Percentiles rank a stretch among this genome's conserved stretches.
phyloP scores from a whole-genome alignment of 768 basidiomycete genomes.

The Brasilioporus rufonigricans region DNA sequence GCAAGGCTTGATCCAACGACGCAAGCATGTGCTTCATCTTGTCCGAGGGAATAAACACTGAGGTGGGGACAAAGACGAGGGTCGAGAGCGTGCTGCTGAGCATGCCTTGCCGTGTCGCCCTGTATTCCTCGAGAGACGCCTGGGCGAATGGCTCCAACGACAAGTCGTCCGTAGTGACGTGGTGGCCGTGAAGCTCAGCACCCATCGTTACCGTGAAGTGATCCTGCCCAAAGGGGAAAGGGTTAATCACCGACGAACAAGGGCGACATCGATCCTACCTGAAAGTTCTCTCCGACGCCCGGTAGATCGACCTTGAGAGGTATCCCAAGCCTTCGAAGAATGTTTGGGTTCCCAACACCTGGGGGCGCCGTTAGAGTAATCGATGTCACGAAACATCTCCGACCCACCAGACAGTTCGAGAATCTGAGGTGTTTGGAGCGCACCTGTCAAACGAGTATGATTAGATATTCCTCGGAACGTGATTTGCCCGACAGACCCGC shows the following conservation, averaged over 20 bases:
- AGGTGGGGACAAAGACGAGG: constrained; percentile 11
- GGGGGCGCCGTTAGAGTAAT: neutral
- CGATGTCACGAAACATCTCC: too few relatives aligned
- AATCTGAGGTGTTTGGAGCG: constrained; percentile 35
- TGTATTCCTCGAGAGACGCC: constrained; percentile 10
- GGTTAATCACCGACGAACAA: neutral
- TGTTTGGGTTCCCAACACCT: constrained; percentile 14
- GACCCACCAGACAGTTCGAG: constrained; percentile 31
- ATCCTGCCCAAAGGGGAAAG: constrained; percentile 4
- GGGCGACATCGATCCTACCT: neutral
- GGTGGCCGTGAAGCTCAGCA: constrained; percentile 11
- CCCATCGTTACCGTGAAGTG: constrained; percentile 13
- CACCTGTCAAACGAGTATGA: constrained; percentile 9
- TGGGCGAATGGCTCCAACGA: constrained; percentile 8
- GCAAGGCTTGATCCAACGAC: constrained; percentile 6
- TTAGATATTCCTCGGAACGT: neutral
- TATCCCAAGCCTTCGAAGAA: constrained; percentile 18
- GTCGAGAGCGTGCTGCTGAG: constrained; percentile 17
- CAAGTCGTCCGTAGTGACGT: constrained; percentile 13
- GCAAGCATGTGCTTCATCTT: constrained; percentile 8
- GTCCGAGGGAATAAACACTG: constrained; percentile 12
- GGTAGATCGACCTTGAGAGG: constrained; percentile 20
- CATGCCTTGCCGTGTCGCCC: constrained; percentile 6
- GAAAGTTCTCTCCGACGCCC: neutral
- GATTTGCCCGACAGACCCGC: constrained; percentile 7